Base-by-base conservation (phyloP, 2,329 filamentous ascomycete genomes). In the Ceratocystis alfenasii region DNA sequence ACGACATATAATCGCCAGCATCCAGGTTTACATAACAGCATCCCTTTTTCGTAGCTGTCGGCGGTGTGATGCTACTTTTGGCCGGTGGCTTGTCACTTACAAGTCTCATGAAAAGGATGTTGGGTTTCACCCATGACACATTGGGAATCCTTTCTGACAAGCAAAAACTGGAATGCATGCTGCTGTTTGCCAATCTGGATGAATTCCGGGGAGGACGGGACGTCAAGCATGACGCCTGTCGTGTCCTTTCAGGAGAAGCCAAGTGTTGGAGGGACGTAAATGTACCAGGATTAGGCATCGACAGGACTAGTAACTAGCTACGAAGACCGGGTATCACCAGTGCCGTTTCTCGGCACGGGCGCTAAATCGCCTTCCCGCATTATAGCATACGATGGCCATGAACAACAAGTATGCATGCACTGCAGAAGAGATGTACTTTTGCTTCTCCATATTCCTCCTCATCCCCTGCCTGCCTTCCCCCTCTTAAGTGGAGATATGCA, bases 91-190 rank as follows among this genome's bases (percentile, higher is more conserved):
- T 55, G 10, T 55, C 50, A 55, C 50, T 55, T 30, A 28, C 22
- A 55, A 55, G 50, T 55, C 50, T 55, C 20, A 25, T 15, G 20
- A 55, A 55, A 55, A 10, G 2, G 20, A 25, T 10, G 12, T 25
- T 20, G 20, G 50, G 50, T 30, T 55, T 30, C 50, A 55, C 25
- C 22, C 50, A 30, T 64, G 46, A 64, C 63, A 20, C 41, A 64
- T 64, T 22, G 6, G 15, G 20, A 28, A 59, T 59, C 63, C 63
- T 64, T 64, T 41, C 36, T 64, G 63, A 64, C 63, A 64, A 22
- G 25, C 20, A 25, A 36, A 64, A 64, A 64, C 50, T 55, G 4
- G 20, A 15, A 25, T 55, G 50, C 25, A 22, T 20, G 50, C 22
- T 5, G 50, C 22, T 55, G 50, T 55, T 55, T 20, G 7, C 22